Percentiles rank a stretch among this genome's conserved stretches.
Conservation (phyloP, 163 green algal species). For the Scenedesmus sp. region DNA sequence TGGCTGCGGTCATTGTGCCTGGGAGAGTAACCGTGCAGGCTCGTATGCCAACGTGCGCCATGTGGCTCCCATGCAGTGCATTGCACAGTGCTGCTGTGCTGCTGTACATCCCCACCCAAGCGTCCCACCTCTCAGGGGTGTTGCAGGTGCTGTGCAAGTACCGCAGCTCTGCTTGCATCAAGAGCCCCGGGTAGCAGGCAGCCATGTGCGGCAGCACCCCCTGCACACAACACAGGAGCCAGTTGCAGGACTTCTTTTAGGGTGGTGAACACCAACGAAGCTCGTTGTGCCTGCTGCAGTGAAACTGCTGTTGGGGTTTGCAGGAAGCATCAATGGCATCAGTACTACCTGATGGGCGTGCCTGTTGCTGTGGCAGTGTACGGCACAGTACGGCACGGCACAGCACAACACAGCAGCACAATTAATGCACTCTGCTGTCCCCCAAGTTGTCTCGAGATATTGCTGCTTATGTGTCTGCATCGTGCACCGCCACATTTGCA, state of each 20-base stretch:
- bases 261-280: neutral
- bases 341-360: too few relatives aligned
- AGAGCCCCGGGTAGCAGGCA: conserved; percentile 59
- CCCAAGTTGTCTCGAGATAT: neutral
- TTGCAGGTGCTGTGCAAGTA: conserved; percentile 55
- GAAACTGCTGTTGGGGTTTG: too few relatives aligned
- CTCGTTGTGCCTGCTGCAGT: neutral
- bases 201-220: conserved; percentile 56
- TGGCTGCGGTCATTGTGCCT: too few relatives aligned
- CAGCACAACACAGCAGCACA: neutral
- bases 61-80: too few relatives aligned
- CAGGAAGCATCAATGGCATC: too few relatives aligned
- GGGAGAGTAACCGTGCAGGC: neutral
- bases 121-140: conserved; percentile 59
- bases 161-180: conserved; percentile 62
- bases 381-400: neutral
- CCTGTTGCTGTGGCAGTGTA: too few relatives aligned
- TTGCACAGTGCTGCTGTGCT: too few relatives aligned
- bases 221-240: conserved; percentile 21
- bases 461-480: neutral
- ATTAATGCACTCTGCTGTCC: neutral
- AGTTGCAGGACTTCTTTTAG: neutral
- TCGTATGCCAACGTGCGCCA: too few relatives aligned
- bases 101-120: too few relatives aligned
- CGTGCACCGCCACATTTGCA: neutral